These are phyloP conservation scores for Tolypocladium amazonense DNA, from an alignment of 2,329 filamentous ascomycete species.

Conservation along the genomic window DNA sequence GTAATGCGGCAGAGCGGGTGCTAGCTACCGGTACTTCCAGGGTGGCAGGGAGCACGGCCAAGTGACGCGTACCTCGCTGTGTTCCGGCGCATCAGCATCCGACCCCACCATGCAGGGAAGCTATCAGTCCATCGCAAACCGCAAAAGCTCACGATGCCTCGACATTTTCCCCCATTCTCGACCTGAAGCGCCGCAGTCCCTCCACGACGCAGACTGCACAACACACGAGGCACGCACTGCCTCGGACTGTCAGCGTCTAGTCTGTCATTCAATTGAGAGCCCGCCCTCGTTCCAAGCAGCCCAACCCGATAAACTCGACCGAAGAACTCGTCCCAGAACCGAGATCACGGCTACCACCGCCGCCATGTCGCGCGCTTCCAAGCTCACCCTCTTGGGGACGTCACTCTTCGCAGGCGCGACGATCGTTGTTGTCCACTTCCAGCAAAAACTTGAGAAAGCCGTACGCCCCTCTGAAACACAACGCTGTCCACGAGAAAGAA, in stretches of 20 bases:
- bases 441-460: slow-evolving; percentile 73
- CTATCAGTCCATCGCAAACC: neutral
- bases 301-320: neutral
- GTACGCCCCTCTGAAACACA: slow-evolving; percentile 37
- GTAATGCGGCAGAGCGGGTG: neutral
- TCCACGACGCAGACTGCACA: neutral
- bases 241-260: neutral
- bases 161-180: neutral
- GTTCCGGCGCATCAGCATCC: neutral
- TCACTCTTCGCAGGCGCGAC: slow-evolving; percentile 66
- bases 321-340: neutral
- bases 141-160: neutral
- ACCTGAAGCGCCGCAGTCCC: neutral
- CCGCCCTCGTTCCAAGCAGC: neutral
- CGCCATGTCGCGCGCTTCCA: slow-evolving; percentile 80
- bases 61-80: neutral
- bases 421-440: slow-evolving; percentile 78
- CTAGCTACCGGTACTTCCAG: neutral
- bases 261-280: neutral
- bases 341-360: neutral
- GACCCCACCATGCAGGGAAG: neutral
- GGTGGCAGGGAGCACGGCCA: neutral
- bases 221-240: neutral
- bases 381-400: slow-evolving; percentile 71
- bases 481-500: neutral